phyloP scores from a whole-genome alignment of 1,284 basidiomycete species.

The Malassezia globosa region DNA sequence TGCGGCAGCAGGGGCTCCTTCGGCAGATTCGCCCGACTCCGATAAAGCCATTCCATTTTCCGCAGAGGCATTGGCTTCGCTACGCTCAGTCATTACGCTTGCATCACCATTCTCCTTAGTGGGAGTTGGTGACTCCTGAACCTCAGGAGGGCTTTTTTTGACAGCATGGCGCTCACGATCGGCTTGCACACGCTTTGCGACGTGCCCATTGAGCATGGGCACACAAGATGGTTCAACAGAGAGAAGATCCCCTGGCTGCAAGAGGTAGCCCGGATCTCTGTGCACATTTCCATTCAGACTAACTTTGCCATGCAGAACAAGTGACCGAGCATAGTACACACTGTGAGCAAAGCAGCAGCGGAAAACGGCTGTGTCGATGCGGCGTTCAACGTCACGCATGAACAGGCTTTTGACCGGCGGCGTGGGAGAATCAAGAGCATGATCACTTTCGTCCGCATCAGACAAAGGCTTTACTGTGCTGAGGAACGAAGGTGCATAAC shows the following conservation, averaged over 20 bases:
- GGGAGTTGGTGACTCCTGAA: background rate
- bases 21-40: background rate
- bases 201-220: slow-evolving; percentile 52
- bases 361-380: slow-evolving; percentile 85
- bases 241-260: slow-evolving; percentile 88
- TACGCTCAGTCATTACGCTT: background rate
- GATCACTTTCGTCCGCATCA: slow-evolving; percentile 55
- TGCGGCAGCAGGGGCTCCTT: background rate
- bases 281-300: slow-evolving; percentile 75
- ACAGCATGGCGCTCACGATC: slow-evolving; percentile 8
- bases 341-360: slow-evolving; percentile 79
- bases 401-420: slow-evolving; percentile 36
- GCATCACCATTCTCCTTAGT: background rate
- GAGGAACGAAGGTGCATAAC: slow-evolving; percentile 53
- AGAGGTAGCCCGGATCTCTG: slow-evolving; percentile 70
- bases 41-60: slow-evolving; percentile 6
- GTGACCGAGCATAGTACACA: slow-evolving; percentile 73
- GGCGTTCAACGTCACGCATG: slow-evolving; percentile 60
- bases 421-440: slow-evolving; percentile 8
- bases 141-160: background rate
- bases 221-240: slow-evolving; percentile 73
- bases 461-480: slow-evolving; percentile 45
- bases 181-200: slow-evolving; percentile 25
- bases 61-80: background rate
- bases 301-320: slow-evolving; percentile 79